Evolutionary conservation across 164 flowering plant genomes (phyloP), one percentile per base, ranked within the genome.

Genomic region (Chimonanthus praecox): DNA sequence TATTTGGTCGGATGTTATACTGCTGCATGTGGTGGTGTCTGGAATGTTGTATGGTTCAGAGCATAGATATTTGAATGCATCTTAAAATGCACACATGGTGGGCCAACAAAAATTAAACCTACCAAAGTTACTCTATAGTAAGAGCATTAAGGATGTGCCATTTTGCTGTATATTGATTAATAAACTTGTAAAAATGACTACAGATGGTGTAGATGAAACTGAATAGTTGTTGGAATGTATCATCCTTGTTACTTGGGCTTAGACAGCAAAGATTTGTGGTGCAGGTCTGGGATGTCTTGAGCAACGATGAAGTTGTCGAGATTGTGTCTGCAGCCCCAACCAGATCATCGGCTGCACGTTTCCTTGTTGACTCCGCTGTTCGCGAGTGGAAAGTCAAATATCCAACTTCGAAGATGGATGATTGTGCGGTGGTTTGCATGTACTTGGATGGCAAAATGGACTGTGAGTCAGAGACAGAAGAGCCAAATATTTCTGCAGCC

Each of bases 351-450:
- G 94, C 95, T 44, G 95, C 98, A 50, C 83, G 92, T 70, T 82
- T 80, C n/a, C 50, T 94, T 47, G 97, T 91, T 49, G 90, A 92
- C 15, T 75, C 91, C 49, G 98, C 98, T 65, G 88, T 93, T 48
- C 87, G 86, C 3, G 98, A 88, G 81, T 94, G 98, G 98, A 91
- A 89, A 82, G 80, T 84, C 44, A 91, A 91, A 74, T 91, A 91
- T 78, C 98, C 98, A 9, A 90, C 97, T 67, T 91, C 98, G 11
- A 94, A 91, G 80, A 94, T 94, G 91, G 98, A 94, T 77, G 98
- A 94, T 66, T 94, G 98, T 80, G 97, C 98, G 5, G 98, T 90
- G 2, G 92, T 94, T 43, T 94, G 98, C 82, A 70, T 91, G 67
- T 94, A 83, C 76, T 73, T 94, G 69, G 90, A 93, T 68, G 94